Base-by-base conservation (phyloP, 306 rosid species). In the Prunus fruticosa region DNA sequence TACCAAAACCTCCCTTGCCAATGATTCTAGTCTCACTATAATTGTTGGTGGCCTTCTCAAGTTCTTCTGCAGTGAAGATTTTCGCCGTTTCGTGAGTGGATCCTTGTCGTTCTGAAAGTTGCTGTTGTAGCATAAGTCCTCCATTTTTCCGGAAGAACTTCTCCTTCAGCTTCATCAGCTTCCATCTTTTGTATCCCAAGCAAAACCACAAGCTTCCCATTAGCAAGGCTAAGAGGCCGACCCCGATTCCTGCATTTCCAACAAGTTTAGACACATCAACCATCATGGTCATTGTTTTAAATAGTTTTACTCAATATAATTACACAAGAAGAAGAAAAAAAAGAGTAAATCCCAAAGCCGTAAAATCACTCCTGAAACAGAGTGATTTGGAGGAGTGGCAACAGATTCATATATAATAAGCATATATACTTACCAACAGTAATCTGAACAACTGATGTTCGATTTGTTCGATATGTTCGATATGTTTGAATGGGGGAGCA, bases 21-120 rank as follows among this genome's bases (percentile, higher is more conserved):
- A 86, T 51, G 3, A 88, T 57, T 57, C 53, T 45, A 14, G 28
- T 76, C 10, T 80, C 79, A 1, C 82, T 75, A 0, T 69, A 84
- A 56, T 82, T 75, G 56, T 86, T 69, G 8, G 88, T 88, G 22
- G 88, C 90, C 66, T 78, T 86, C 8, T 80, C 58, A 3, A 88
- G 61, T 9, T 88, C 74, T 11, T 22, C 47, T 43, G 53, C 38
- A 0, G 52, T 73, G 27, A 82, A 88, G 4, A 88, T 80, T 70
- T 66, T 77, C 0, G 81, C 34, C 0, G 58, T 51, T 45, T 68
- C 49, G 1, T 9, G 70, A 1, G 20, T 0, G 3, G 85, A 62
- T 0, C 73, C 79, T 64, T 60, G 71, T 6, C 72, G 78, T 49
- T 41, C 66, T 0, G 76, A 62, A 18, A 87, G 84, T n/a, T 72